Conservation (phyloP, 1,139 yeast species). For the Suhomyces yuchorum region DNA sequence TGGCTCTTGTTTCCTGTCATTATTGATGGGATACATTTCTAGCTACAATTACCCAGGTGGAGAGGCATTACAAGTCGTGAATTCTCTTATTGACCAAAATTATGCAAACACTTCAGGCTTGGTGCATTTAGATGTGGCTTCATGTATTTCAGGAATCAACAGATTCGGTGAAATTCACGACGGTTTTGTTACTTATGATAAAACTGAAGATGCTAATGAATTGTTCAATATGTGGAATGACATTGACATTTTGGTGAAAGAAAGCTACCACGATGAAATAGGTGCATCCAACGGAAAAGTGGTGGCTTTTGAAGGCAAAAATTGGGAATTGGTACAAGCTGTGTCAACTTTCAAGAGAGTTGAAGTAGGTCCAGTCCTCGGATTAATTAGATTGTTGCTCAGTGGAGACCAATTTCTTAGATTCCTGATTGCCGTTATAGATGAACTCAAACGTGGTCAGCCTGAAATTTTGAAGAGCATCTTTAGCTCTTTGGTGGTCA, state of each 20-base stretch:
- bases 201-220: conserved; percentile 56
- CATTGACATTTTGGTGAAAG: conserved; percentile 64
- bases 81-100: conserved; percentile 39
- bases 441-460: conserved; percentile 24
- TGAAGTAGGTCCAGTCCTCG: conserved; percentile 4
- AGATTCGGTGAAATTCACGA: conserved; percentile 64
- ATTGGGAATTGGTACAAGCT: conserved; percentile 32
- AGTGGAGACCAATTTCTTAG: background rate
- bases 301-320: conserved; percentile 18
- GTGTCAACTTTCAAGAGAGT: conserved; percentile 25
- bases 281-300: conserved; percentile 10
- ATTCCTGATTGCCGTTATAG: background rate
- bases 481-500: conserved; percentile 26
- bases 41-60: conserved; percentile 91
- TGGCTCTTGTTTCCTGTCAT: conserved; percentile 44
- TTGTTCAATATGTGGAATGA: conserved; percentile 51
- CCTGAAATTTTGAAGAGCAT: conserved; percentile 20
- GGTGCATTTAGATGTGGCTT: conserved; percentile 75
- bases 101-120: conserved; percentile 22
- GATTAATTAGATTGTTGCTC: background rate
- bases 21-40: conserved; percentile 61
- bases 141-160: conserved; percentile 88
- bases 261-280: conserved; percentile 21
- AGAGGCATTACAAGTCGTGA: conserved; percentile 59
- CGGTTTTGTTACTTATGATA: conserved; percentile 60